Conservation (phyloP, 331 rosid species). For the Telfairia occidentalis region DNA sequence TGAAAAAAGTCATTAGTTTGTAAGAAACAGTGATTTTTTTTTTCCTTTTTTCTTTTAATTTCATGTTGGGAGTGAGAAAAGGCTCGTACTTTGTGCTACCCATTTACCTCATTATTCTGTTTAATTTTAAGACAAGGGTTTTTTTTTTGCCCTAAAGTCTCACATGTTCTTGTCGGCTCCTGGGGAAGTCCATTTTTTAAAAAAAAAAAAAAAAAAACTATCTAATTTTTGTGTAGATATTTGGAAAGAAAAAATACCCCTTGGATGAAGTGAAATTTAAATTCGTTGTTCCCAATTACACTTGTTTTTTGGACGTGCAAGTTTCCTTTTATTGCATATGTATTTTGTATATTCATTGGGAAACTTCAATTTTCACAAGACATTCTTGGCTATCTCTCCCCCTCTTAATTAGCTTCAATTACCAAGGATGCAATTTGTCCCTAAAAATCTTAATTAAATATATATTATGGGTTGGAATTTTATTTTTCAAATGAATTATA, state of each 20-base stretch:
- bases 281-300: background rate
- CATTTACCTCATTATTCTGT: slow-evolving; percentile 2
- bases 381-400: slow-evolving; percentile 12
- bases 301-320: background rate
- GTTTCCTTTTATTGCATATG: background rate
- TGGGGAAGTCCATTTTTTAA: background rate
- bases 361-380: slow-evolving; percentile 1
- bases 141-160: slow-evolving; percentile 1
- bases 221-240: background rate
- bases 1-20: slow-evolving; percentile 3
- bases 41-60: too few species aligned
- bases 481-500: background rate
- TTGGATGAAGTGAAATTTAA: slow-evolving; percentile 2
- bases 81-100: background rate
- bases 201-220: background rate
- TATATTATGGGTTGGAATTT: background rate
- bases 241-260: background rate
- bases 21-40: background rate
- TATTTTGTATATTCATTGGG: background rate
- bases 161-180: slow-evolving; percentile 15
- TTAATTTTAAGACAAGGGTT: background rate
- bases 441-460: background rate
- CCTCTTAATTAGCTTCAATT: background rate
- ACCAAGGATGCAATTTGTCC: slow-evolving; percentile 10
- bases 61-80: background rate